Conservation (phyloP, 2,329 filamentous ascomycete genomes). For the Emmonsiellopsis sp. region DNA sequence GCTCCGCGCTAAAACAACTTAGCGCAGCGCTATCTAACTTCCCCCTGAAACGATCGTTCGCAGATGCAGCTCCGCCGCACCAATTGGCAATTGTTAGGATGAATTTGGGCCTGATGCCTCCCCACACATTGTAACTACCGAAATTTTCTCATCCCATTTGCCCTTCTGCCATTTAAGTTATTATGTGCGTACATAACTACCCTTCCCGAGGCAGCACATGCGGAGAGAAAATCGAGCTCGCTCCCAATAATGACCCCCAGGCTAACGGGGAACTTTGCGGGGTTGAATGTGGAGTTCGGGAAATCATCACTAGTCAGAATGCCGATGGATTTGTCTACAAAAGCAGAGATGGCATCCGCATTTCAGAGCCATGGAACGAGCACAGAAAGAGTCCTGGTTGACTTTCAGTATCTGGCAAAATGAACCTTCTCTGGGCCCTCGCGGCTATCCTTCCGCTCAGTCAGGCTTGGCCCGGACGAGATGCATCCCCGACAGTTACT, state of each 20-base stretch:
- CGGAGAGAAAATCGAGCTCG: too few relatives aligned
- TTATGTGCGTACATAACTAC: too few relatives aligned
- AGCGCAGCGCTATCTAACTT: too few relatives aligned
- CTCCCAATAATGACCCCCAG: not conserved
- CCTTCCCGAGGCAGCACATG: too few relatives aligned
- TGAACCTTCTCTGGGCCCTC: not conserved
- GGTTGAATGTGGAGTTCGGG: not conserved
- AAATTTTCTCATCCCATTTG: too few relatives aligned
- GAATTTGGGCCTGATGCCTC: too few relatives aligned
- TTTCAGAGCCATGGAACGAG: not conserved
- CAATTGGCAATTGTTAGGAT: too few relatives aligned
- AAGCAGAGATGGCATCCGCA: not conserved
- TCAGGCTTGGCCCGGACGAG: conserved; percentile 30
- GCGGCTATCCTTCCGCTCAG: not conserved
- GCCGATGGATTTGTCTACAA: not conserved
- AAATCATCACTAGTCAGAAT: not conserved
- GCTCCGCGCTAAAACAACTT: too few relatives aligned
- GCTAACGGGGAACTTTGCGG: not conserved
- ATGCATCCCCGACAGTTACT: conserved; percentile 43
- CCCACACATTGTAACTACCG: too few relatives aligned
- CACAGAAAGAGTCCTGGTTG: not conserved
- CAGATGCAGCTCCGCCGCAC: too few relatives aligned
- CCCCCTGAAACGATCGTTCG: too few relatives aligned
- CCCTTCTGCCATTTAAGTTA: too few relatives aligned
- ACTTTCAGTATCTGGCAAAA: not conserved